Evolutionary conservation across 495 filamentous ascomycete genomes (phyloP), one percentile per base, ranked within the genome.

Genomic region (Penicillium waksmanii): DNA sequence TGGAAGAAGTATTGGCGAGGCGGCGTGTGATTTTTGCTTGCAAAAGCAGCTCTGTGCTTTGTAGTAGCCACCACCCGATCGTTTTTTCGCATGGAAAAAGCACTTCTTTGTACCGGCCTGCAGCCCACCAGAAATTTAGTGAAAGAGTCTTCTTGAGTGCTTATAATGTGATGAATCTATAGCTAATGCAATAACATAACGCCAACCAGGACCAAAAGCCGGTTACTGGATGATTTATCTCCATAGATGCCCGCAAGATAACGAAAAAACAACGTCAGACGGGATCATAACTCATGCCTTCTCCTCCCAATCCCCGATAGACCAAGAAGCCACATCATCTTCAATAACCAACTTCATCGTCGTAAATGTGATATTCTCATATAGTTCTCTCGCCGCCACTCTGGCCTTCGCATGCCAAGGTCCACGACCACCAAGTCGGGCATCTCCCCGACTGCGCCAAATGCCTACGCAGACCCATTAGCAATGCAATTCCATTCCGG

Each of bases 371-470:
- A 91, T 90, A 50, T 79, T 78, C 80, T 80, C 71, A 66, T 80
- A 80, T 58, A 79, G 46, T n/a, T 66, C 67, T 10, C 54, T 47
- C 6, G 64, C 76, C 3, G 74, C 75, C 3, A 56, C 66, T 25
- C 75, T 70, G 11, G 77, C 77, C 51, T 72, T 64, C 17, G 72
- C 74, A 62, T 84, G 81, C 66, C 81, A 82, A 11, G 80, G 77
- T 4, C 90, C 89, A 13, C 75, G 69, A 25, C 89, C 87, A 56
- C 88, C 91, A 60, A 82, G 79, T 63, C 78, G 80, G 27, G 90
- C 89, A 73, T 93, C 90, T 38, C 87, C 79, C 33, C 82, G 79
- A 64, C 79, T 84, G 40, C 89, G 80, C 90, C 90, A 94, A 59
- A 94, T 66, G 69, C 81, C 80, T 82, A 27, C 4, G 27, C 27